Conservation (phyloP, 257 asterid genomes). For the Petunia axillaris region DNA sequence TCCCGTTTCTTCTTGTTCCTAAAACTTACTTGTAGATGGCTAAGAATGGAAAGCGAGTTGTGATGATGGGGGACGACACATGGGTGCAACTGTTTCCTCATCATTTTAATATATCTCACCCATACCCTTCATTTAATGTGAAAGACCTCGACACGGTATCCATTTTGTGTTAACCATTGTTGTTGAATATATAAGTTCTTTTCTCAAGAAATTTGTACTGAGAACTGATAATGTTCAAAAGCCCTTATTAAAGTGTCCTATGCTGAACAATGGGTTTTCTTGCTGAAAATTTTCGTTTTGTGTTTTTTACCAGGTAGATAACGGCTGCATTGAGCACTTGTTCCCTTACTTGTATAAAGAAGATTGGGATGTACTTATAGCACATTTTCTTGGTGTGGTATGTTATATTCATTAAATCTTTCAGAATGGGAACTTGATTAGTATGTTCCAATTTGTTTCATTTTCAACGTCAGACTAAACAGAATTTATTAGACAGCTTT, state of each 20-base stretch:
- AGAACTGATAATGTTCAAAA: neutral
- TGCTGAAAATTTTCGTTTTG: constrained; percentile 27
- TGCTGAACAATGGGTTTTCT: neutral
- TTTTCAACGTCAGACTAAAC: neutral
- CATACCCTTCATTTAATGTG: constrained; percentile 94
- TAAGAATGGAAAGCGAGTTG: constrained; percentile 86
- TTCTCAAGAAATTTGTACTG: neutral
- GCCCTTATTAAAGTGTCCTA: neutral
- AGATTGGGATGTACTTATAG: constrained; percentile 93
- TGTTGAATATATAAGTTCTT: neutral
- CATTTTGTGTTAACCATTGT: neutral
- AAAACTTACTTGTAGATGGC: constrained; percentile 55
- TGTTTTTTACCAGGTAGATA: constrained; percentile 67
- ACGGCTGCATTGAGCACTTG: constrained; percentile 85
- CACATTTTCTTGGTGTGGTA: constrained; percentile 99
- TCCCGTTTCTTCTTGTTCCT: neutral
- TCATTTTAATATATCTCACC: constrained; percentile 72
- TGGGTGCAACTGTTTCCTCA: constrained; percentile 93
- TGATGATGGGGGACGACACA: constrained; percentile 99
- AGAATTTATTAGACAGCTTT: neutral
- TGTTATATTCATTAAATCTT: constrained; percentile 26
- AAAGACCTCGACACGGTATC: constrained; percentile 91
- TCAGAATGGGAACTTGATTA: neutral
- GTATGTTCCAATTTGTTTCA: neutral
- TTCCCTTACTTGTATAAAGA: constrained; percentile 70